Conservation (phyloP, 2,329 filamentous ascomycete species). For the Tothia fuscella region DNA sequence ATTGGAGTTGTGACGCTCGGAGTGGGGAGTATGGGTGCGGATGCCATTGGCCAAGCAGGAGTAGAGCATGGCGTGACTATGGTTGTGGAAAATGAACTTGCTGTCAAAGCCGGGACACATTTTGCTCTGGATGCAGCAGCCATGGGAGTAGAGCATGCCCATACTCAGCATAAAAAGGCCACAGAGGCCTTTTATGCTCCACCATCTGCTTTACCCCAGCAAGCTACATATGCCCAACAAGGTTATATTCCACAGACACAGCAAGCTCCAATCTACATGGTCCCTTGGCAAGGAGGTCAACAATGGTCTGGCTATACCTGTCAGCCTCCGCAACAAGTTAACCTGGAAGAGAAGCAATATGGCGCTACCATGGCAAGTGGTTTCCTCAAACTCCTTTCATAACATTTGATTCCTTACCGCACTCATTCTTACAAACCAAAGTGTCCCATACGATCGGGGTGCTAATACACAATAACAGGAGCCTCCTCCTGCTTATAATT, state of each 20-base stretch:
- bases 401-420: too few relatives aligned
- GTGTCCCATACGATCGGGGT: too few relatives aligned
- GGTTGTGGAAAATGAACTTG: conserved; percentile 4
- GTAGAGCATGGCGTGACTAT: conserved; percentile 3
- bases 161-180: background rate
- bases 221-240: background rate
- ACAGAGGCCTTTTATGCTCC: background rate
- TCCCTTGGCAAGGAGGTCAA: too few relatives aligned
- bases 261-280: too few relatives aligned
- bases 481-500: too few relatives aligned
- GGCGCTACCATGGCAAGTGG: too few relatives aligned
- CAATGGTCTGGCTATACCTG: too few relatives aligned
- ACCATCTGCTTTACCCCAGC: background rate
- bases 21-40: conserved; percentile 1
- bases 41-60: background rate
- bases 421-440: too few relatives aligned
- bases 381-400: too few relatives aligned
- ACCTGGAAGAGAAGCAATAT: too few relatives aligned
- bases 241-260: background rate
- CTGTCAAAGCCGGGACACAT: conserved; percentile 4
- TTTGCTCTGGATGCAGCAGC: background rate
- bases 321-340: too few relatives aligned
- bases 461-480: too few relatives aligned
- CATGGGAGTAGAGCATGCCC: background rate
- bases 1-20: conserved; percentile 3